Base-by-base conservation (phyloP, 768 basidiomycete genomes). In the Kwoniella mangroviensis region DNA sequence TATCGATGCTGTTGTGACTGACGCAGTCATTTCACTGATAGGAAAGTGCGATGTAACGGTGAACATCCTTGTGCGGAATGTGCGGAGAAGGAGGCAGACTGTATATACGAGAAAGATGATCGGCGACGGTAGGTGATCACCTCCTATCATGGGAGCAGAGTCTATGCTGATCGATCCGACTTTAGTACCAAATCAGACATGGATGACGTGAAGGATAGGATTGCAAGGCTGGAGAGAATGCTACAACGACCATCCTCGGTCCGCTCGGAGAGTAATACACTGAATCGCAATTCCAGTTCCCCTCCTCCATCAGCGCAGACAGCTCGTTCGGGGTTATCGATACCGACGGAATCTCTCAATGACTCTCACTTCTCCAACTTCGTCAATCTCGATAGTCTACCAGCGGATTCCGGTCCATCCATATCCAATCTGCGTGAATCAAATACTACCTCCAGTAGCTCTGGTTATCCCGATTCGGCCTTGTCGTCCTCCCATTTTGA, bases 91-190 rank as follows among this genome's bases (percentile, higher is more conserved):
- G 41, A 43, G 40, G 9, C 42, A 41, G 41, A 57, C 21, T 60
- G 58, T 42, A 21, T 43, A 60, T 60, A 60, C n/a, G 58, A 60
- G 17, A 60, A 42, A 19, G 58, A 60, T n/a, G 58, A 60, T 43
- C 41, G 40, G 41, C 4, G 58, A 60, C 58, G 58, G 58, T 60
- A n/a, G 42, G 58, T 57, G 1, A 42, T n/a, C 26, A 12, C 28
- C 56, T 26, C 5, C 2, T 58, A 26, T 58, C 22, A 13, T 19
- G 45, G 13, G 3, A 49, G 45, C 45, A 13, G 45, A 49, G 45
- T 6, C 19, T 49, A 49, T 49, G 19, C 45, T 49, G 45, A 13
- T 49, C 19, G 45, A 19, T 49, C 45, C 12, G 19, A 13, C 10
- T 13, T 13, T 57, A 57, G 56, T 34, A 57, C 56, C 56, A 57